Conservation (phyloP, 768 basidiomycete species). For the Mycena vulgaris region DNA sequence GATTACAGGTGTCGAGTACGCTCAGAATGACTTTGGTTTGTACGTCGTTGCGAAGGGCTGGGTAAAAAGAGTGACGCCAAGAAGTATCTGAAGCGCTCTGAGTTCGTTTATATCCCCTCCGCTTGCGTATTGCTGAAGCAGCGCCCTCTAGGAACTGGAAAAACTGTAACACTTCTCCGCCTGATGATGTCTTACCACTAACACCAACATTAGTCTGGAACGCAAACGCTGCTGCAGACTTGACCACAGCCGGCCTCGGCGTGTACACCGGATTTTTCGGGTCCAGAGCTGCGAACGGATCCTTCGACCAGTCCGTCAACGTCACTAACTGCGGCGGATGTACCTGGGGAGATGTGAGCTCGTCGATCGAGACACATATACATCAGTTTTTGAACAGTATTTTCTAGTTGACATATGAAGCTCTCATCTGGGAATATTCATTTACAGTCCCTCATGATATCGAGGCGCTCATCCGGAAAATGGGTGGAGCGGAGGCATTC, state of each 20-base stretch:
- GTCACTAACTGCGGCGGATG: slow-evolving; percentile 15
- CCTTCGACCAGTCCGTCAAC: slow-evolving; percentile 17
- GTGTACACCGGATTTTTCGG: slow-evolving; percentile 11
- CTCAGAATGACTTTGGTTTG: slow-evolving; percentile 15
- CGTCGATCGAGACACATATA: not conserved
- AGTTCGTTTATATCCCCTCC: not conserved
- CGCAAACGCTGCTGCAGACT: slow-evolving; percentile 7
- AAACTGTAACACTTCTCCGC: not conserved
- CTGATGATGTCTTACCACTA: not conserved
- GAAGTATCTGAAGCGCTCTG: slow-evolving; percentile 8
- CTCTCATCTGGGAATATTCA: slow-evolving; percentile 17
- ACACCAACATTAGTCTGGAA: slow-evolving; percentile 1
- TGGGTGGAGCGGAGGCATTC: slow-evolving; percentile 8
- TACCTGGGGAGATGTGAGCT: slow-evolving; percentile 12
- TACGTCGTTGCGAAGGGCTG: slow-evolving; percentile 18
- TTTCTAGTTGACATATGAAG: slow-evolving; percentile 11
- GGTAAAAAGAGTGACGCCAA: slow-evolving; percentile 2
- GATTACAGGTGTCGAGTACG: slow-evolving; percentile 8
- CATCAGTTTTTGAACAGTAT: not conserved
- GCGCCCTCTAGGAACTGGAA: slow-evolving; percentile 1
- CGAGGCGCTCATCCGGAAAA: slow-evolving; percentile 7
- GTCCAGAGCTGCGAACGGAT: slow-evolving; percentile 10
- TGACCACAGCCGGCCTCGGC: slow-evolving; percentile 2
- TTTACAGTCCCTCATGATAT: slow-evolving; percentile 15
- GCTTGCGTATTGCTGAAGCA: not conserved